These are phyloP conservation scores for Termitomyces sp. DNA, from an alignment of 768 basidiomycete genomes.

Conservation along the genomic window DNA sequence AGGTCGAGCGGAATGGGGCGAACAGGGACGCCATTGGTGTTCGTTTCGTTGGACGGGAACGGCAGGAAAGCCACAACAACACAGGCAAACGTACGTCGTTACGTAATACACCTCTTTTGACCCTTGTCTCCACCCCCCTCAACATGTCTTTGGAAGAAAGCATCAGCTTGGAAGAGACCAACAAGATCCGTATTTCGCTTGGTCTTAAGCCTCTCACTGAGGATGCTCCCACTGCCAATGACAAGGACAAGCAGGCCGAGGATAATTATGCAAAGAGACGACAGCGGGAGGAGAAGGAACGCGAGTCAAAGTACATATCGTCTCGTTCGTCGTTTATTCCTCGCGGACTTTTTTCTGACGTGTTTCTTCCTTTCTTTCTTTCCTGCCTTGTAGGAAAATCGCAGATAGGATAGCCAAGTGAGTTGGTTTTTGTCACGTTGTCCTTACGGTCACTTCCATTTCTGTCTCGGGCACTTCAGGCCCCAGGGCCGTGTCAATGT, in stretches of 20 bases:
- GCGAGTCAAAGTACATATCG: slow-evolving; percentile 62
- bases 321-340: slow-evolving; percentile 4
- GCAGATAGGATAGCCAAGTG: slow-evolving; percentile 82
- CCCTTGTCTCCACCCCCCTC: background rate
- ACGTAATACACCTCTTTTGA: slow-evolving; percentile 15
- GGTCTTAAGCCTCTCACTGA: slow-evolving; percentile 93
- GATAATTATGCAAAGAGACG: slow-evolving; percentile 75
- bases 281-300: slow-evolving; percentile 63
- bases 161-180: slow-evolving; percentile 91
- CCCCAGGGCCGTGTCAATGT: slow-evolving; percentile 18
- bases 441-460: slow-evolving; percentile 42
- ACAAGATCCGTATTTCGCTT: slow-evolving; percentile 90
- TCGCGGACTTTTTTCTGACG: slow-evolving; percentile 19
- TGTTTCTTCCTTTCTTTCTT: slow-evolving; percentile 1
- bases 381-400: slow-evolving; percentile 48
- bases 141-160: slow-evolving; percentile 77
- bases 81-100: slow-evolving; percentile 11
- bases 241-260: slow-evolving; percentile 81
- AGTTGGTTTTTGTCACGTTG: slow-evolving; percentile 41
- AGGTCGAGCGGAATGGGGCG: slow-evolving; percentile 43
- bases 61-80: slow-evolving; percentile 6
- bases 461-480: slow-evolving; percentile 34
- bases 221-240: slow-evolving; percentile 62
- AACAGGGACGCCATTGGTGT: slow-evolving; percentile 46
- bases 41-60: too few relatives aligned